A percentile compares a stretch with the other conserved stretches of the same genome.
These are phyloP conservation scores for Aurinia saxatilis DNA, from an alignment of 345 rosid genomes.

Conservation along the genomic window DNA sequence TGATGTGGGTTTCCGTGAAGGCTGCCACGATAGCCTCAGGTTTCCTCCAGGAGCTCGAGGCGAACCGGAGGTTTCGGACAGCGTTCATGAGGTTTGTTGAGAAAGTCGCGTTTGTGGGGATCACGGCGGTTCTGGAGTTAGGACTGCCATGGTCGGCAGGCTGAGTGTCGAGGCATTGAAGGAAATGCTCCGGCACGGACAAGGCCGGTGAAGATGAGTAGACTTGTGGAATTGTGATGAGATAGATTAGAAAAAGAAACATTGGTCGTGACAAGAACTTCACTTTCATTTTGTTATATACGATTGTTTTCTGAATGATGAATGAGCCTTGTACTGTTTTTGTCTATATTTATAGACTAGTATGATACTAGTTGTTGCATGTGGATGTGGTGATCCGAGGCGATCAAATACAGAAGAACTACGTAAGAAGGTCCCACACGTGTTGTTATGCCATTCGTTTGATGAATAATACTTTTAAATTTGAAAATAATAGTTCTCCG, in stretches of 20 bases:
- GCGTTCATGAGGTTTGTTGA: constrained; percentile 9
- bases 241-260: background rate
- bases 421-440: constrained; percentile 8
- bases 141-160: constrained; percentile 17
- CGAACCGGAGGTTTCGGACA: constrained; percentile 35
- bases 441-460: background rate
- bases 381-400: background rate
- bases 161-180: constrained; percentile 25
- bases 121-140: constrained; percentile 24
- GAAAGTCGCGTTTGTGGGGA: constrained; percentile 17
- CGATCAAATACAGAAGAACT: background rate
- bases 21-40: constrained; percentile 43
- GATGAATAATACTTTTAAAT: too few relatives aligned
- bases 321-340: background rate
- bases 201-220: constrained; percentile 1
- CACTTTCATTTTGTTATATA: background rate
- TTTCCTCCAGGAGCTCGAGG: constrained; percentile 26
- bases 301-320: constrained; percentile 2
- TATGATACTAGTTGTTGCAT: background rate
- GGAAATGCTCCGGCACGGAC: constrained; percentile 18
- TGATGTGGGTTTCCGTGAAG: constrained; percentile 35
- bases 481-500: too few relatives aligned
- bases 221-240: constrained; percentile 11
- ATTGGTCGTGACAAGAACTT: constrained; percentile 9
- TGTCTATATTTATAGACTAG: constrained; percentile 9